phyloP scores from a whole-genome alignment of 1,139 yeast species.

The Candida sp. region DNA sequence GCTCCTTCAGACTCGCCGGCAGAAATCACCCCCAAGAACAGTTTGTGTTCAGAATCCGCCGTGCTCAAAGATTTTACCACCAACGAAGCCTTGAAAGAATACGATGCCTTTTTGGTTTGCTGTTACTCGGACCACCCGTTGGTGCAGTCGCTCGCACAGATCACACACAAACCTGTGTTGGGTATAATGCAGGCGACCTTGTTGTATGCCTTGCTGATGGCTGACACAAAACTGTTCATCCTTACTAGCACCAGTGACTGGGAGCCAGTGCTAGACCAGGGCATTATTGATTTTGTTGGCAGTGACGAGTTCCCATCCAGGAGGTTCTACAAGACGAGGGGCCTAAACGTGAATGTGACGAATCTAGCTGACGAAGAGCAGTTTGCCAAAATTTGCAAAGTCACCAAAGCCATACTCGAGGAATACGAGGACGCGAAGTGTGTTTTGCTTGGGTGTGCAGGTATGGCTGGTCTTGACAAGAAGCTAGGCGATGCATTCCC shows the following conservation, averaged over 20 bases:
- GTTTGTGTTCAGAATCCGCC: slow-evolving; percentile 54
- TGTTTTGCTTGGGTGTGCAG: slow-evolving; percentile 72
- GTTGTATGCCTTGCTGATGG: slow-evolving; percentile 56
- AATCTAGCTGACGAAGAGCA: slow-evolving; percentile 45
- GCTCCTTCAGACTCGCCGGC: slow-evolving; percentile 68
- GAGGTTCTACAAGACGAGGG: slow-evolving; percentile 48
- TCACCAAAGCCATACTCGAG: slow-evolving; percentile 31
- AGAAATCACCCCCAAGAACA: slow-evolving; percentile 62
- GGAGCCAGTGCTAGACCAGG: slow-evolving; percentile 66
- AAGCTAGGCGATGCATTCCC: slow-evolving; percentile 47
- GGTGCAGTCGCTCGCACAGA: slow-evolving; percentile 51
- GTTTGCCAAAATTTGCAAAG: slow-evolving; percentile 34
- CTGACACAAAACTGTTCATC: slow-evolving; percentile 54
- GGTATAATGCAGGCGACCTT: slow-evolving; percentile 84
- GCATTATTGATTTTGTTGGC: slow-evolving; percentile 53
- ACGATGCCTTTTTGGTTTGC: slow-evolving; percentile 72
- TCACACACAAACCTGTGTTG: slow-evolving; percentile 56
- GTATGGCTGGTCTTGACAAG: slow-evolving; percentile 62
- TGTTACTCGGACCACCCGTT: slow-evolving; percentile 88
- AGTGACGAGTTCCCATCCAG: slow-evolving; percentile 37
- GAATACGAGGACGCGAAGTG: slow-evolving; percentile 33
- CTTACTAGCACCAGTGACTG: slow-evolving; percentile 74
- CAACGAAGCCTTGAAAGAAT: slow-evolving; percentile 27
- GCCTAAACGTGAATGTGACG: slow-evolving; percentile 56
- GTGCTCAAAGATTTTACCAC: slow-evolving; percentile 54